Evolutionary conservation across 306 rosid genomes (phyloP).

Genomic region (Rosa lucieae): DNA sequence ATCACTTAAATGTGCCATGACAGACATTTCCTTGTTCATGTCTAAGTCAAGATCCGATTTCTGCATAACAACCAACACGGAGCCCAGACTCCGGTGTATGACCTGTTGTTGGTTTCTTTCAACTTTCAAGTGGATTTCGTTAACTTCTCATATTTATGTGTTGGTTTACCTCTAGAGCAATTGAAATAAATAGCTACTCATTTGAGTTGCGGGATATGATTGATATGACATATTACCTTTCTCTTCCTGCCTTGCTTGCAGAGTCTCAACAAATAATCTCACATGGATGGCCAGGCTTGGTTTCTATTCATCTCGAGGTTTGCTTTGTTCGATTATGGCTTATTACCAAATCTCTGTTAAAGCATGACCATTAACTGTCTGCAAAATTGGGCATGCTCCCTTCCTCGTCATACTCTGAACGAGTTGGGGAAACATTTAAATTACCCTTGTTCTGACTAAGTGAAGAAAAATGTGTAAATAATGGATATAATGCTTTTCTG

Average conservation of each 20-base stretch:
- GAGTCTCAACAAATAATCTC: constrained; percentile 75
- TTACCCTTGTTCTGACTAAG: not conserved
- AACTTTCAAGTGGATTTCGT: constrained; percentile 2
- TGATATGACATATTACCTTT: constrained; percentile 8
- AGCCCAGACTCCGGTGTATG: not conserved
- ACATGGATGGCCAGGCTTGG: constrained; percentile 84
- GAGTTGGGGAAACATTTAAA: not conserved
- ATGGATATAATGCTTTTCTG: not conserved
- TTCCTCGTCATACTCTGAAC: not conserved
- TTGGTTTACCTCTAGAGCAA: not conserved
- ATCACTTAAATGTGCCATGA: constrained; percentile 10
- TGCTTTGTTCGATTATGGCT: constrained; percentile 23
- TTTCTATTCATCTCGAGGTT: constrained; percentile 80
- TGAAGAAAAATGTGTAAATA: not conserved
- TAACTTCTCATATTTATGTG: not conserved
- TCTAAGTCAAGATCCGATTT: not conserved
- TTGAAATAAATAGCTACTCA: not conserved
- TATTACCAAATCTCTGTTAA: constrained; percentile 5
- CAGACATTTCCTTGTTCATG: not conserved
- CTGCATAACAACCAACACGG: not conserved
- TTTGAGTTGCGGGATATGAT: not conserved
- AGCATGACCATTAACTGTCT: not conserved
- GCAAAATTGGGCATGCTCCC: constrained; percentile 1
- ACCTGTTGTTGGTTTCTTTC: constrained; percentile 11
- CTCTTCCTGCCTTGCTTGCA: constrained; percentile 34